Evolutionary conservation across 805 yeast genomes (phyloP).

Genomic region (Saccharomycopsis fibuligera): DNA sequence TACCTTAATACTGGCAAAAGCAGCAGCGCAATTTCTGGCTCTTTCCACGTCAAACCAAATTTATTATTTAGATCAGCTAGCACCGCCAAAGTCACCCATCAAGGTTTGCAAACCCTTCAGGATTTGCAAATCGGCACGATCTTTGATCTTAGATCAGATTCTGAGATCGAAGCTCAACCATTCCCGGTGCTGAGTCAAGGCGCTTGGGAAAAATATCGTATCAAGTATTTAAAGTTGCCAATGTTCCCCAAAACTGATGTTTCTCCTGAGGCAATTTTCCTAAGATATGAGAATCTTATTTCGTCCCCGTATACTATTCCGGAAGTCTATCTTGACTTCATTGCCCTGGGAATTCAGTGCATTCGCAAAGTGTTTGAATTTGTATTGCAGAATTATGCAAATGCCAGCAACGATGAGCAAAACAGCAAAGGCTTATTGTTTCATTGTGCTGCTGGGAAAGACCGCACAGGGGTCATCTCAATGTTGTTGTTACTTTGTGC

Average conservation of each 20-base stretch:
- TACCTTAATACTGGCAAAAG: background rate
- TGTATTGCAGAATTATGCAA: too few species aligned
- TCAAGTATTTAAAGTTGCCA: conserved; percentile 15
- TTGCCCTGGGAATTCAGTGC: conserved; percentile 42
- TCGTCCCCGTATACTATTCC: conserved; percentile 59
- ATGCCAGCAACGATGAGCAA: conserved; percentile 43
- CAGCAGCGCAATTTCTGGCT: too few species aligned
- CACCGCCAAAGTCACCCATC: conserved; percentile 42
- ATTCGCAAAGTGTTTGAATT: conserved; percentile 46
- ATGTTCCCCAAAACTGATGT: conserved; percentile 36
- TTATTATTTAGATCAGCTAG: conserved; percentile 59
- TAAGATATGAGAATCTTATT: conserved; percentile 46
- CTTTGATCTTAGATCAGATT: conserved; percentile 62
- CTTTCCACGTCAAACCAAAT: conserved; percentile 43
- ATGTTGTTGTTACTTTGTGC: conserved; percentile 58
- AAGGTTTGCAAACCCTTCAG: conserved; percentile 39
- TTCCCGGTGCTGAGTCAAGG: conserved; percentile 2
- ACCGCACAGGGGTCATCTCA: conserved; percentile 70
- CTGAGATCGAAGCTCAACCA: conserved; percentile 41
- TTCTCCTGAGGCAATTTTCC: conserved; percentile 60
- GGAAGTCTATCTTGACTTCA: conserved; percentile 53
- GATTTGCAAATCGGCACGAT: conserved; percentile 41
- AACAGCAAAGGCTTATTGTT: too few species aligned
- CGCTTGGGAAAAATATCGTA: background rate
- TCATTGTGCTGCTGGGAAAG: conserved; percentile 86